These are phyloP conservation scores for Neocallimastix lanati DNA, from an alignment of 192 early-diverging fungal genomes.

Conservation along the genomic window DNA sequence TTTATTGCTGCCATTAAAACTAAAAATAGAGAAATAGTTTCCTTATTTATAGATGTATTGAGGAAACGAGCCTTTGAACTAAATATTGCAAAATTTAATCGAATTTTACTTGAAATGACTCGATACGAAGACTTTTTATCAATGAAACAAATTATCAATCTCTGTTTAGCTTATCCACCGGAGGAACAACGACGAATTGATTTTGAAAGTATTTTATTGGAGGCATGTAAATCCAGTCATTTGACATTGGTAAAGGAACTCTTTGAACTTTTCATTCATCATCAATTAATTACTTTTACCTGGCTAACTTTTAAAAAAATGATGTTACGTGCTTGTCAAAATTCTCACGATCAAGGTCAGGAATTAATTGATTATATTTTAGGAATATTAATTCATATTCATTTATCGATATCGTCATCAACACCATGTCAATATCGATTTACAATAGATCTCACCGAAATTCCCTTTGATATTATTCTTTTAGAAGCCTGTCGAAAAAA, in stretches of 20 bases:
- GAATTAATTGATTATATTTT: too few relatives aligned
- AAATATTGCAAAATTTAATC: not conserved
- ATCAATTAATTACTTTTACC: not conserved
- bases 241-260: not conserved
- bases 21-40: not conserved
- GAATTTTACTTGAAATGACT: too few relatives aligned
- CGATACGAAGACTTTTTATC: too few relatives aligned
- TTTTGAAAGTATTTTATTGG: not conserved
- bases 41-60: not conserved
- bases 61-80: not conserved
- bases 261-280: not conserved
- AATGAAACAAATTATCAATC: too few relatives aligned
- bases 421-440: too few relatives aligned
- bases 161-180: too few relatives aligned
- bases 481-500: not conserved
- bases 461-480: not conserved
- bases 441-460: not conserved
- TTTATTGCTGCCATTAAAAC: not conserved
- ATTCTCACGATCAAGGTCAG: not conserved
- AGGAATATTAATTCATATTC: too few relatives aligned
- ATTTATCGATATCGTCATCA: too few relatives aligned
- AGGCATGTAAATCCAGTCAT: not conserved
- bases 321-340: not conserved
- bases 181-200: not conserved
- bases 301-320: not conserved